phyloP scores from a whole-genome alignment of 495 filamentous ascomycete species.

The Evernia prunastri region DNA sequence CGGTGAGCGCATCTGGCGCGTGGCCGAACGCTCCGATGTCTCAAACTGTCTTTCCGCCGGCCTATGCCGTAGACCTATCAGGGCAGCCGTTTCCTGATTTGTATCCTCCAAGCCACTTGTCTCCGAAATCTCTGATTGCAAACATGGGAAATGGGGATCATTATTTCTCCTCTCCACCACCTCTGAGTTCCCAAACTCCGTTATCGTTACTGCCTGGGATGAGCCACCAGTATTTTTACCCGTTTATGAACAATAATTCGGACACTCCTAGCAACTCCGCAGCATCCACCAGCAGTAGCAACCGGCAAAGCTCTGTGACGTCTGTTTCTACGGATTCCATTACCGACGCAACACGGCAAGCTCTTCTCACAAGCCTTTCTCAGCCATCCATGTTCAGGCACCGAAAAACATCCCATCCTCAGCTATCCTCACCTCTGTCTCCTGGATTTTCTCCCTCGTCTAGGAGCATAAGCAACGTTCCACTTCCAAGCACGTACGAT shows the following conservation, averaged over 20 bases:
- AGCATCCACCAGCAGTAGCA: constrained; percentile 57
- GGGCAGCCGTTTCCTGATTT: constrained; percentile 54
- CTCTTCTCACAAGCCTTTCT: constrained; percentile 74
- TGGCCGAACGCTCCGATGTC: constrained; percentile 66
- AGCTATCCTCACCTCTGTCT: constrained; percentile 58
- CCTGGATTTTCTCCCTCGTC: constrained; percentile 39
- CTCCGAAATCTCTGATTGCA: constrained; percentile 50
- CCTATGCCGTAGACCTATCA: constrained; percentile 55
- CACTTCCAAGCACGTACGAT: constrained; percentile 81
- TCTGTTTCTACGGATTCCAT: constrained; percentile 70
- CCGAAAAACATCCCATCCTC: constrained; percentile 71
- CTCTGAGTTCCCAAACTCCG: constrained; percentile 49
- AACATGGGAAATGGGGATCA: constrained; percentile 47
- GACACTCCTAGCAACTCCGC: constrained; percentile 55
- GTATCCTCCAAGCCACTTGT: constrained; percentile 52
- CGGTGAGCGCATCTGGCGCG: constrained; percentile 44
- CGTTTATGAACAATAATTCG: constrained; percentile 45
- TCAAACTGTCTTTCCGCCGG: constrained; percentile 50
- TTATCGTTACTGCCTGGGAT: constrained; percentile 28
- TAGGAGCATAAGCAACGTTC: constrained; percentile 38
- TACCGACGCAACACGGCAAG: constrained; percentile 87
- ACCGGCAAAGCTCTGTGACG: constrained; percentile 58
- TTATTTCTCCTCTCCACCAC: constrained; percentile 55
- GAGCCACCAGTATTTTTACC: constrained; percentile 41
- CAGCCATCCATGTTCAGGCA: constrained; percentile 64